Conservation (phyloP, 2,329 filamentous ascomycete species). For the Diaporthe humulicola region DNA sequence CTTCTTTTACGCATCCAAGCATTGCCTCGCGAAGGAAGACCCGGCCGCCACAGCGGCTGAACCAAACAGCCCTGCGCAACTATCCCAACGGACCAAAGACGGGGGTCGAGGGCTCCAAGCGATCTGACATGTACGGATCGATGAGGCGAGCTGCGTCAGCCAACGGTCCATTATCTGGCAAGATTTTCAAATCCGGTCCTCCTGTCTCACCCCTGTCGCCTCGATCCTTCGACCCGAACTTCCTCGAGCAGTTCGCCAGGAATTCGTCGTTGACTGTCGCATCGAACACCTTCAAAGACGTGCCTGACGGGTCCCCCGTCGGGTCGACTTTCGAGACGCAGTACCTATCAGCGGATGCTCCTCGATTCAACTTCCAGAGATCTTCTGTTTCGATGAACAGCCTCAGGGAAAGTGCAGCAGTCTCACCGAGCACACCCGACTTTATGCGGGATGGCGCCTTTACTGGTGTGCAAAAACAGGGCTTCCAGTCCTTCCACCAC, state of each 20-base stretch:
- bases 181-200: constrained; percentile 56
- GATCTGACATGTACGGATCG: constrained; percentile 59
- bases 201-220: constrained; percentile 57
- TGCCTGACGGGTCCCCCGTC: constrained; percentile 30
- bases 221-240: constrained; percentile 58
- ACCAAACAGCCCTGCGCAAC: constrained; percentile 59
- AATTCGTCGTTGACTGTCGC: constrained; percentile 27
- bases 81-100: constrained; percentile 61
- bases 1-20: constrained; percentile 61
- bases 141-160: constrained; percentile 69
- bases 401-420: constrained; percentile 53
- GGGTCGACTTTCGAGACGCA: constrained; percentile 36
- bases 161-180: constrained; percentile 55
- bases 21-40: constrained; percentile 67
- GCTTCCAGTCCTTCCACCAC: constrained; percentile 43
- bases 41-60: constrained; percentile 63
- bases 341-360: constrained; percentile 44
- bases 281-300: constrained; percentile 32
- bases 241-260: constrained; percentile 37
- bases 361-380: constrained; percentile 45
- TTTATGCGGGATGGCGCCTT: constrained; percentile 50
- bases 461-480: constrained; percentile 20
- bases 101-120: constrained; percentile 60
- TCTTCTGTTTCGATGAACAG: constrained; percentile 42
- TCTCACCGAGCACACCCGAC: constrained; percentile 55